Percentiles rank a stretch among this genome's conserved stretches.
phyloP scores from a whole-genome alignment of 1,139 yeast genomes.

The Kluyveromyces marxianus region DNA sequence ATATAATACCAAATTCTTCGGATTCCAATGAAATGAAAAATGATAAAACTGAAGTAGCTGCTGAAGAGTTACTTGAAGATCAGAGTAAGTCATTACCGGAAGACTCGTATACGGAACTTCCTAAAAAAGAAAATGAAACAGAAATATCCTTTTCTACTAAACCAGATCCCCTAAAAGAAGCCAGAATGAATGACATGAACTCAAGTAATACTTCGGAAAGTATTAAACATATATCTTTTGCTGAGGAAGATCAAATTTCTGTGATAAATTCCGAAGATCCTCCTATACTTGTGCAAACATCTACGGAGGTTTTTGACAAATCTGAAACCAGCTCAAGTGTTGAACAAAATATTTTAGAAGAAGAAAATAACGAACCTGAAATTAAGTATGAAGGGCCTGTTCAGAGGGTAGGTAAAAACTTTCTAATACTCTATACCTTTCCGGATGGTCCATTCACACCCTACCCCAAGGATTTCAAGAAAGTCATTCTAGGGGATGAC shows the following conservation, averaged over 20 bases:
- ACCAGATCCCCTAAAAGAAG: not conserved
- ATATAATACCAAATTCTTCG: too few relatives aligned
- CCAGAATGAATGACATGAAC: not conserved
- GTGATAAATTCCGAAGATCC: constrained; percentile 13
- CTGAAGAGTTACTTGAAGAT: too few relatives aligned
- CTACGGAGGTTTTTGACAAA: not conserved
- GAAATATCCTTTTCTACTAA: not conserved
- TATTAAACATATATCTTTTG: constrained; percentile 20
- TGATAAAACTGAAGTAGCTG: too few relatives aligned
- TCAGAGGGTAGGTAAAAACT: constrained; percentile 48
- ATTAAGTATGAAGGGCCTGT: constrained; percentile 53
- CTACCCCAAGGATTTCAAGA: constrained; percentile 34
- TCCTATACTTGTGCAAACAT: constrained; percentile 5
- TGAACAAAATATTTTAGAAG: not conserved
- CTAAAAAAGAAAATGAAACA: too few relatives aligned
- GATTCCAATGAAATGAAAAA: too few relatives aligned
- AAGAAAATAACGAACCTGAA: constrained; percentile 12
- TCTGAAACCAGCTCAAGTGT: not conserved
- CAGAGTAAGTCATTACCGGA: not conserved
- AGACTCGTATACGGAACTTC: not conserved
- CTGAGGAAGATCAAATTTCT: constrained; percentile 12
- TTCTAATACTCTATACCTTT: constrained; percentile 43
- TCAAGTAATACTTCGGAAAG: not conserved
- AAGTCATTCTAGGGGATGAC: constrained; percentile 53
- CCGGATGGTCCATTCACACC: constrained; percentile 30